Conservation (phyloP, 495 filamentous ascomycete species). For the Lasiosphaeria hispida region DNA sequence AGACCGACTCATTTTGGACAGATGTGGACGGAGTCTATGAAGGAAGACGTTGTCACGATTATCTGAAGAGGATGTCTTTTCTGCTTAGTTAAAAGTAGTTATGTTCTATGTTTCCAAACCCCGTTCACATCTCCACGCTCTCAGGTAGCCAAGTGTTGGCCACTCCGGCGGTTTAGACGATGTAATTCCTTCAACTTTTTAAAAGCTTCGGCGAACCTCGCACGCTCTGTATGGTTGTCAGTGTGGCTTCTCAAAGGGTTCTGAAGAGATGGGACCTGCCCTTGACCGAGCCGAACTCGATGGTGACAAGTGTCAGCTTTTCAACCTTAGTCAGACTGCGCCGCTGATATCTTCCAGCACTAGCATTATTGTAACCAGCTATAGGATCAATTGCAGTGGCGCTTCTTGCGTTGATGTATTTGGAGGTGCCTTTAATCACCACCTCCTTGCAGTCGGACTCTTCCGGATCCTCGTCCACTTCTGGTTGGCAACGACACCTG, state of each 20-base stretch:
- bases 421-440: not conserved
- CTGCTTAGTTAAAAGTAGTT: no score
- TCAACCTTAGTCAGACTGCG: constrained; percentile 6
- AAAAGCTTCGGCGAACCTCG: constrained; percentile 10
- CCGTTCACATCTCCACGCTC: not conserved
- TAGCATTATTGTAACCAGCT: constrained; percentile 5
- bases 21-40: no score
- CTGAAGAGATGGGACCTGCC: constrained; percentile 7
- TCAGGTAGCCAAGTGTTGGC: not conserved
- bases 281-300: constrained; percentile 16
- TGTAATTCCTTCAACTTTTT: constrained; percentile 3
- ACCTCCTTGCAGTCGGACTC: not conserved
- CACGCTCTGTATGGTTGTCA: not conserved
- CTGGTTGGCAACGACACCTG: not conserved
- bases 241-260: not conserved
- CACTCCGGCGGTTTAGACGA: not conserved
- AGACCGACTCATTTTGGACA: no score
- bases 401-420: not conserved
- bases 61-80: no score
- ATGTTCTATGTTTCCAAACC: no score
- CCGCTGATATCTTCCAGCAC: constrained; percentile 15
- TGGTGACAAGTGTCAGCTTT: constrained; percentile 14
- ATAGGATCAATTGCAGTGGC: not conserved
- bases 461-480: not conserved
- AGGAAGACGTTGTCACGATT: no score